Conservation (phyloP, 2,329 filamentous ascomycete species). For the Amauroascus niger region DNA sequence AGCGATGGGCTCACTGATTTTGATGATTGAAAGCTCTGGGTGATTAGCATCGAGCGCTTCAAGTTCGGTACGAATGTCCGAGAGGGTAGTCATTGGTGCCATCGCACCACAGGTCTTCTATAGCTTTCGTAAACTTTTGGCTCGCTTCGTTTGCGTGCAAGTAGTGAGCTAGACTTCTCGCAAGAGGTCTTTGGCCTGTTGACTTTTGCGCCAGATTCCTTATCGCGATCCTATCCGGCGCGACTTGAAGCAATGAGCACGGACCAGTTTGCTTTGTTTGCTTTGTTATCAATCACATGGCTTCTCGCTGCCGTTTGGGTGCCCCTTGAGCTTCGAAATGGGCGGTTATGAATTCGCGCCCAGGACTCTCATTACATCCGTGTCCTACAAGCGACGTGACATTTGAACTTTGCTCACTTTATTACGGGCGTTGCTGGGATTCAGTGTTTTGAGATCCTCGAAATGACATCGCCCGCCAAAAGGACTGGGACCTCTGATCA, state of each 20-base stretch:
- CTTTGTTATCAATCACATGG: too few species aligned
- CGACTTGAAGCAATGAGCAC: neutral
- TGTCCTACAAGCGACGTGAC: neutral
- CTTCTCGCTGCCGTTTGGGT: neutral
- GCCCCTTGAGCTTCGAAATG: too few species aligned
- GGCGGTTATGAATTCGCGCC: too few species aligned
- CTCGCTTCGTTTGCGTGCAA: neutral
- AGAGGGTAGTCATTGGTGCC: slow-evolving; percentile 16
- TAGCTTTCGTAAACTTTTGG: neutral
- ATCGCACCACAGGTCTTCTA: neutral
- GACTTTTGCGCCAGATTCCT: neutral
- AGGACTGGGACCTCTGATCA: neutral
- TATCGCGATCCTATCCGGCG: neutral
- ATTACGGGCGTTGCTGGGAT: neutral
- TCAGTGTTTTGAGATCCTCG: neutral
- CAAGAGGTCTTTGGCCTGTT: neutral
- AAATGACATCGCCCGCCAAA: slow-evolving; percentile 8
- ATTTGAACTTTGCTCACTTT: neutral
- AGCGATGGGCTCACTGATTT: slow-evolving; percentile 64
- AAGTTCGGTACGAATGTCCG: slow-evolving; percentile 36
- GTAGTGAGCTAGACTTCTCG: neutral
- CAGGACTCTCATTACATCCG: neutral
- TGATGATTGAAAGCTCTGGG: slow-evolving; percentile 56
- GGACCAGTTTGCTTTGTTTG: neutral
- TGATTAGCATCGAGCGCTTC: slow-evolving; percentile 45